Percentiles rank a stretch among this genome's conserved stretches.
Conservation (phyloP, 805 yeast species). For the Suhomyces xylopsoci region DNA sequence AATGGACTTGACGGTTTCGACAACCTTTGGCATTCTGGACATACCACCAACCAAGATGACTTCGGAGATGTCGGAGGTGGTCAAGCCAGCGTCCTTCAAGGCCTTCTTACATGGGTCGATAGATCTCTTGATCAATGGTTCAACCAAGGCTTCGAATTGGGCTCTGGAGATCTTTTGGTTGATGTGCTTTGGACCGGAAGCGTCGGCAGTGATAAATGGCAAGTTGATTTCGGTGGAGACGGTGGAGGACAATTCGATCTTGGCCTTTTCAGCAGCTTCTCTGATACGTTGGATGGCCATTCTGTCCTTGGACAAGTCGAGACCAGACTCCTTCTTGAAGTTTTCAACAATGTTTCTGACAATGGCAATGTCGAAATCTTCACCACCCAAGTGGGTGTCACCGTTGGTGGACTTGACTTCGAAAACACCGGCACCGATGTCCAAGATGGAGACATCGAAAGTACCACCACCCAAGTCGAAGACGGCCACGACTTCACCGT, state of each 20-base stretch:
- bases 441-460: constrained; percentile 93
- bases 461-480: constrained; percentile 99
- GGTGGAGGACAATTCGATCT: constrained; percentile 78
- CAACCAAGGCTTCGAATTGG: constrained; percentile 65
- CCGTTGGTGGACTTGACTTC: constrained; percentile 98
- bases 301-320: constrained; percentile 62
- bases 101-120: constrained; percentile 79
- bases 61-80: constrained; percentile 66
- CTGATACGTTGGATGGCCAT: constrained; percentile 83
- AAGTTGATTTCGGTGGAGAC: constrained; percentile 71
- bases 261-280: constrained; percentile 88
- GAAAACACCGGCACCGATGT: constrained; percentile 95
- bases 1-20: constrained; percentile 68
- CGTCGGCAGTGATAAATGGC: constrained; percentile 86
- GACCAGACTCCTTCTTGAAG: constrained; percentile 73
- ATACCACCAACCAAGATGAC: constrained; percentile 87
- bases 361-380: constrained; percentile 82
- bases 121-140: constrained; percentile 67
- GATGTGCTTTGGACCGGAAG: constrained; percentile 76
- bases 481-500: constrained; percentile 84
- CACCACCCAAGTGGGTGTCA: constrained; percentile 93
- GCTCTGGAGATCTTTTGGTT: constrained; percentile 66
- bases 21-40: constrained; percentile 90
- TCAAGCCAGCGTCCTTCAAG: constrained; percentile 72
- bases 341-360: constrained; percentile 79